These are phyloP conservation scores for Nyssa sinensis DNA, from an alignment of 148 eudicot species.

Conservation along the genomic window DNA sequence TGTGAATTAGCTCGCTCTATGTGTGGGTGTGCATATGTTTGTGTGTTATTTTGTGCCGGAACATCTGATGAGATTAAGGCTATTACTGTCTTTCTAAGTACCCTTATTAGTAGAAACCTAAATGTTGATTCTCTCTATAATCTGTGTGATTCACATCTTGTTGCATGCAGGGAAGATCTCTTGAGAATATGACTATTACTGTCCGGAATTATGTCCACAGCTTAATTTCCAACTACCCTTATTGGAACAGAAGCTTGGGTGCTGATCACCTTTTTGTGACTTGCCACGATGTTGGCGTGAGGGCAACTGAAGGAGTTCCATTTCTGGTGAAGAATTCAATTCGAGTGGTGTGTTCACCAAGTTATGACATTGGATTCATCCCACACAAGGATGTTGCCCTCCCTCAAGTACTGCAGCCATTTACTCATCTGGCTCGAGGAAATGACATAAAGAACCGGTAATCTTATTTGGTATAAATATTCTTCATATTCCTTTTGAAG, in stretches of 20 bases:
- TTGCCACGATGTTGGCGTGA: slow-evolving; percentile 3
- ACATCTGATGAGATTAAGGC: not conserved
- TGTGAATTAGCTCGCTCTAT: no score
- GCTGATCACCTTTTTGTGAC: slow-evolving; percentile 7
- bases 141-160: not conserved
- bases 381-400: slow-evolving; percentile 8
- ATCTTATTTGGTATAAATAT: no score
- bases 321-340: slow-evolving; percentile 4
- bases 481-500: no score
- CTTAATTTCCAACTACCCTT: not conserved
- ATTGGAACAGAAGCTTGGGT: slow-evolving; percentile 5
- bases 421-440: not conserved
- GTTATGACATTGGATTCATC: slow-evolving; percentile 5
- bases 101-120: no score
- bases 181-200: slow-evolving; percentile 4
- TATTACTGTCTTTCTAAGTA: no score
- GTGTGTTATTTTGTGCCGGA: not conserved
- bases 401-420: slow-evolving; percentile 9
- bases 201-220: not conserved
- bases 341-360: slow-evolving; percentile 9
- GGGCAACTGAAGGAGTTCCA: not conserved
- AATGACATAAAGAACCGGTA: not conserved
- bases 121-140: not conserved
- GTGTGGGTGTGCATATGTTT: no score
- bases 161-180: not conserved